Evolutionary conservation across 1,284 basidiomycete genomes (phyloP).

Genomic region (Rhodotorula glutinis): DNA sequence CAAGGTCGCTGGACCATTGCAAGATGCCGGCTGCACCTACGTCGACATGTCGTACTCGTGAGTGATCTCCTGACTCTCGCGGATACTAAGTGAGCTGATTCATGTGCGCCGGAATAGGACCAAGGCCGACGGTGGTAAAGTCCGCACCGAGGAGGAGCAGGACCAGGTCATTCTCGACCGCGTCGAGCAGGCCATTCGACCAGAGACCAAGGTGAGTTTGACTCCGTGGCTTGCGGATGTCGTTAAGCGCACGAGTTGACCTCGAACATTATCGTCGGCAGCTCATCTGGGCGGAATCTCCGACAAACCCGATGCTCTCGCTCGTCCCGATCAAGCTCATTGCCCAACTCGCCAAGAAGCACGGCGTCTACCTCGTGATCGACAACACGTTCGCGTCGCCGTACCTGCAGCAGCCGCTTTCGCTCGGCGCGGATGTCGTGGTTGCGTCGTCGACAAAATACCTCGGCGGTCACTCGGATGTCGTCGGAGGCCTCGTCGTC

Average conservation of each 20-base stretch:
- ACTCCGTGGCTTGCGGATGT: too few relatives aligned
- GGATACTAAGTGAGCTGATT: too few relatives aligned
- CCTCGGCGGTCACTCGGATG: constrained; percentile 42
- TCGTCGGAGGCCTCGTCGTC: constrained; percentile 75
- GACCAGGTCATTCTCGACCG: constrained; percentile 59
- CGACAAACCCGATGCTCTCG: constrained; percentile 91
- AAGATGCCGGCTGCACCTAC: constrained; percentile 74
- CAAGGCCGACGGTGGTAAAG: constrained; percentile 10
- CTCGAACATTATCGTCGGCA: too few relatives aligned
- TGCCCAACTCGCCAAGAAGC: constrained; percentile 60
- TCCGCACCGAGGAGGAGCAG: constrained; percentile 9
- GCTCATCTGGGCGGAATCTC: constrained; percentile 95
- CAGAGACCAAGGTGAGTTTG: constrained; percentile 76
- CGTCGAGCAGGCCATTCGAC: constrained; percentile 59
- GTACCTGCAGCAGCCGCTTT: constrained; percentile 83
- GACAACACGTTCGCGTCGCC: constrained; percentile 65
- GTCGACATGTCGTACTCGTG: constrained; percentile 60
- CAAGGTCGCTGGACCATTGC: constrained; percentile 67
- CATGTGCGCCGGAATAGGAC: too few relatives aligned
- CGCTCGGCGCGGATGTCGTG: constrained; percentile 78
- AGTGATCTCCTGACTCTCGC: background rate
- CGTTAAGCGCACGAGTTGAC: too few relatives aligned
- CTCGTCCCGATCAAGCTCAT: constrained; percentile 73
- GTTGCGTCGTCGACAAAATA: constrained; percentile 64
- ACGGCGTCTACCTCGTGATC: constrained; percentile 67